Evolutionary conservation across 768 basidiomycete species (phyloP), one percentile per base, ranked within the genome.

Genomic region (Tylopilus vinaceipallidus): DNA sequence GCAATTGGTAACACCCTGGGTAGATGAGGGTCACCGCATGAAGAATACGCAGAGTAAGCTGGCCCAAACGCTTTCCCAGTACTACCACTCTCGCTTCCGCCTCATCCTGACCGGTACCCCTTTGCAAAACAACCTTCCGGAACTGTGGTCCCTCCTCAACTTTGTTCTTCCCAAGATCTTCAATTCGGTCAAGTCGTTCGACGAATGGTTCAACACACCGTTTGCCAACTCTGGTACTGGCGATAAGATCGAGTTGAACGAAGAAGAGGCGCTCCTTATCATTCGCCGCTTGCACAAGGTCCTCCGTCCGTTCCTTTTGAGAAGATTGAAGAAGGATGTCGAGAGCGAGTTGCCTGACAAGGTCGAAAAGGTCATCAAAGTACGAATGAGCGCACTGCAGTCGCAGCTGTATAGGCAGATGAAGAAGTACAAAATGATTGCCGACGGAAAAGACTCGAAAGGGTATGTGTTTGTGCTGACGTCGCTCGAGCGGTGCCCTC

Each of bases 131-230:
- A 98, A 98, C 67, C 82, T 98, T 30, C 93, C 94, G 6, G 95
- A 98, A 69, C 72, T 98, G 35, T 97, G 95, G 94, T 81, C 95
- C 1, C 76, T 97, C 39, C 85, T 98, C 63, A 98, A 98, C 68
- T 98, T 98, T 65, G 93, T 88, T 29, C 78, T 93, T 6, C 92
- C 92, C 13, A 93, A 91, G 71, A 84, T 98, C 65, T 98, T 99
- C 79, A 98, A 98, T 74, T 98, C 95, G 1, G 94, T 97, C 53
- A 95, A 98, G 68, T 95, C 94, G 19, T 98, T 99, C 67, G 97
- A 98, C 61, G 97, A 98, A 64, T 99, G 97, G 97, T 99, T 98
- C 79, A 98, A 98, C 73, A 97, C 95, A 2, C 97, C 97, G 0
- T 99, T 99, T 58, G 95, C 97, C 52, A 98, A 92, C 70, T 92